A percentile compares a stretch with the other conserved stretches of the same genome.
Conservation (phyloP, 352 stramenopile species). For the Globisporangium yorkense region DNA sequence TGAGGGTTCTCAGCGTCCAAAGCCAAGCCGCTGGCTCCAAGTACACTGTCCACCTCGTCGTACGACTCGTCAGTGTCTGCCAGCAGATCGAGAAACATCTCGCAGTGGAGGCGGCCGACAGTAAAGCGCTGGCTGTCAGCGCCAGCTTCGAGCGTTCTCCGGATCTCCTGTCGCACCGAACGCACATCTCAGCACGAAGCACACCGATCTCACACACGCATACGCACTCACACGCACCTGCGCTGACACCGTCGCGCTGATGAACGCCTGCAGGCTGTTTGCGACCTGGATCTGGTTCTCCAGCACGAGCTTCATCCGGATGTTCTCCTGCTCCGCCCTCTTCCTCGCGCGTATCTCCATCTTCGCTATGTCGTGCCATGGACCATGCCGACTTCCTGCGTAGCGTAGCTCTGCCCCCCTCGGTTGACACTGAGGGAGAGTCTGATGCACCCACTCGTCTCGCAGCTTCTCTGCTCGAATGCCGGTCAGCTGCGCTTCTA, state of each 20-base stretch:
- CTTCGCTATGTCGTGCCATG: constrained; percentile 30
- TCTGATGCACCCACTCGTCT: neutral
- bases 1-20: neutral
- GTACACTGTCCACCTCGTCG: constrained; percentile 25
- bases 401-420: too few species aligned
- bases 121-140: too few species aligned
- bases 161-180: neutral
- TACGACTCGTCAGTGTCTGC: constrained; percentile 22
- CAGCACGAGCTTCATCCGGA: constrained; percentile 36
- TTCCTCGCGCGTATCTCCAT: constrained; percentile 24
- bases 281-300: constrained; percentile 42
- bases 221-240: constrained; percentile 12
- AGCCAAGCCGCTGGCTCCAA: neutral
- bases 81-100: constrained; percentile 25
- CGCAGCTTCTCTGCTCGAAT: constrained; percentile 21
- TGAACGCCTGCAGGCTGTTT: constrained; percentile 29
- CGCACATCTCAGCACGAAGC: neutral
- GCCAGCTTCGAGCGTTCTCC: too few species aligned
- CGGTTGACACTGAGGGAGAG: neutral
- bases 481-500: constrained; percentile 25
- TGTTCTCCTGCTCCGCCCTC: constrained; percentile 38
- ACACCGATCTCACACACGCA: neutral
- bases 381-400: constrained; percentile 2
- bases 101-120: constrained; percentile 6
- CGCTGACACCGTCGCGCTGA: constrained; percentile 14